Conservation (phyloP, 352 stramenopile species). For the Phytophthora ramorum region DNA sequence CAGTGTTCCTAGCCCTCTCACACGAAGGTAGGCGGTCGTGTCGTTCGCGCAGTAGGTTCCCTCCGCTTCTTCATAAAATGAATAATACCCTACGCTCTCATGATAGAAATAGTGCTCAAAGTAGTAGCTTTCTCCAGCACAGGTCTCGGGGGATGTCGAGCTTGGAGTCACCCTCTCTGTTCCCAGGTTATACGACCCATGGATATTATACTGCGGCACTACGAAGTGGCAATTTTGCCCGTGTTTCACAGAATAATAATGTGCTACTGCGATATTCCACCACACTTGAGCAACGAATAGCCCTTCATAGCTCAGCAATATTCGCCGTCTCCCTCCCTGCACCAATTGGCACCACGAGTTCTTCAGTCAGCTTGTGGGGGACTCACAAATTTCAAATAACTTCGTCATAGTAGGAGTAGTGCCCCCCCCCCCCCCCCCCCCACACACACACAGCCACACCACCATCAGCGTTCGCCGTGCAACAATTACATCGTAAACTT, state of each 20-base stretch:
- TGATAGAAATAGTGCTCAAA: conserved; percentile 43
- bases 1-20: conserved; percentile 21
- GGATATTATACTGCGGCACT: conserved; percentile 34
- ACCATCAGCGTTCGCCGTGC: conserved; percentile 15
- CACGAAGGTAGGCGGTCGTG: conserved; percentile 26
- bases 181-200: conserved; percentile 22
- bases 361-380: conserved; percentile 27
- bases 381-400: conserved; percentile 27
- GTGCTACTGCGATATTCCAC: conserved; percentile 28
- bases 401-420: conserved; percentile 21
- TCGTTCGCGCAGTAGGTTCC: conserved; percentile 26
- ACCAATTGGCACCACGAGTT: conserved; percentile 12
- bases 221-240: conserved; percentile 33
- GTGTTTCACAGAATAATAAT: conserved; percentile 15
- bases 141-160: conserved; percentile 12
- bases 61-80: conserved; percentile 37
- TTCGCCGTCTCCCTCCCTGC: conserved; percentile 2
- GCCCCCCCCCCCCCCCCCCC: no score
- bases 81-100: conserved; percentile 35
- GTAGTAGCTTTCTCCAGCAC: conserved; percentile 13
- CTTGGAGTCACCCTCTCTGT: neutral
- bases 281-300: conserved; percentile 14
- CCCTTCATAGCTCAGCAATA: conserved; percentile 13
- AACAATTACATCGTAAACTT: conserved; percentile 6
- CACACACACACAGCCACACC: conserved; percentile 14